Percentiles rank a stretch among this genome's conserved stretches.
Conservation (phyloP, 768 basidiomycete genomes). For the Imleria badia region DNA sequence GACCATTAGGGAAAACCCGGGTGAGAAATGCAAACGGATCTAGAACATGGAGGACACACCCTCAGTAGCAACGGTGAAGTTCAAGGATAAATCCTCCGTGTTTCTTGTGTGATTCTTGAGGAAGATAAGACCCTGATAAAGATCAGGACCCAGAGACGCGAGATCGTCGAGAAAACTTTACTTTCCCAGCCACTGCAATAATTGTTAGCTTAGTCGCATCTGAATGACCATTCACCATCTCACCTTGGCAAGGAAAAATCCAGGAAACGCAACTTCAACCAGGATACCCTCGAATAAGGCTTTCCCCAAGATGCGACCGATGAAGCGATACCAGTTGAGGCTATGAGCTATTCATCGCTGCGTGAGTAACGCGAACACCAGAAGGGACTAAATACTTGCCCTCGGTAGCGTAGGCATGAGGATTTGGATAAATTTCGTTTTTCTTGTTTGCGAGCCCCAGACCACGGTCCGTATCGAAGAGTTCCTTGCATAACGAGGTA, state of each 20-base stretch:
- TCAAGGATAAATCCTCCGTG: slow-evolving; percentile 84
- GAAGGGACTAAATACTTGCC: slow-evolving; percentile 41
- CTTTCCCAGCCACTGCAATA: slow-evolving; percentile 80
- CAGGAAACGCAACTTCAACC: slow-evolving; percentile 91
- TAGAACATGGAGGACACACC: slow-evolving; percentile 47
- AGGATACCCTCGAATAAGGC: slow-evolving; percentile 96
- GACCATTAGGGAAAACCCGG: too few species aligned
- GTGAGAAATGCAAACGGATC: not conserved
- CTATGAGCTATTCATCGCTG: slow-evolving; percentile 71
- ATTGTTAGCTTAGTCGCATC: not conserved
- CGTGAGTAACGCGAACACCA: not conserved
- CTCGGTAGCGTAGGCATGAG: slow-evolving; percentile 89
- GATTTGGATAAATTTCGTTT: slow-evolving; percentile 94
- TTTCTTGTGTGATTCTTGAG: slow-evolving; percentile 90
- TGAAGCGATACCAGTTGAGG: slow-evolving; percentile 89
- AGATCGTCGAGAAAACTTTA: slow-evolving; percentile 94
- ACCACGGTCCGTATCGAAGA: slow-evolving; percentile 92
- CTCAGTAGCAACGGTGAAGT: slow-evolving; percentile 85
- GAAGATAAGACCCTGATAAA: slow-evolving; percentile 90
- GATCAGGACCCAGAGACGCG: slow-evolving; percentile 83
- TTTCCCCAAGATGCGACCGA: slow-evolving; percentile 92
- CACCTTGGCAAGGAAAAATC: slow-evolving; percentile 91
- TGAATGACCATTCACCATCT: slow-evolving; percentile 1
- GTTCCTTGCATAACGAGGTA: slow-evolving; percentile 91
- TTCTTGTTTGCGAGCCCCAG: slow-evolving; percentile 90